These are phyloP conservation scores for Yarrowia deformans DNA, from an alignment of 805 yeast genomes.

Conservation along the genomic window DNA sequence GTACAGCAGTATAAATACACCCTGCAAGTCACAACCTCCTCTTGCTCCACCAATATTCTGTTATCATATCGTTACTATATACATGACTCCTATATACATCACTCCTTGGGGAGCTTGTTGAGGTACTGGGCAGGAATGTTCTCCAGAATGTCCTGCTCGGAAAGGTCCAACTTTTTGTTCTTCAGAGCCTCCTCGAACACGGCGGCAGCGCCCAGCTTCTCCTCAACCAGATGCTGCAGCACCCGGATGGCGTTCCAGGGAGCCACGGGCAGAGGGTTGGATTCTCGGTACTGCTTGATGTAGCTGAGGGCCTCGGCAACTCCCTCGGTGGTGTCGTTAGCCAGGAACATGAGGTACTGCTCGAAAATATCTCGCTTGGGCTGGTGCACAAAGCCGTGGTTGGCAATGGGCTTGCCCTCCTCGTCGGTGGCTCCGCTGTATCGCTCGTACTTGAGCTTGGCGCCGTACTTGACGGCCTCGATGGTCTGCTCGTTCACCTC, in stretches of 20 bases:
- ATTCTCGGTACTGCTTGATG: constrained; percentile 58
- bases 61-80: constrained; percentile 38
- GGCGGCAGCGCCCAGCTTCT: constrained; percentile 31
- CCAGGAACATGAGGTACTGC: constrained; percentile 58
- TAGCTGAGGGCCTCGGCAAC: constrained; percentile 54
- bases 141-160: constrained; percentile 37
- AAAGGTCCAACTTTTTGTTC: constrained; percentile 29
- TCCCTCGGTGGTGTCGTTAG: constrained; percentile 55
- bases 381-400: constrained; percentile 46
- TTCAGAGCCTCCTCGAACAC: constrained; percentile 38
- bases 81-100: constrained; percentile 36
- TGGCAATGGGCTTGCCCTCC: constrained; percentile 13
- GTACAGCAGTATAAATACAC: no score
- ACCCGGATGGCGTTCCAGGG: constrained; percentile 41
- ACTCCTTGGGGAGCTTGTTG: constrained; percentile 39
- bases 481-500: constrained; percentile 53
- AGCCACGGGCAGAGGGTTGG: constrained; percentile 46
- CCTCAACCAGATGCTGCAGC: constrained; percentile 39
- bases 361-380: constrained; percentile 52
- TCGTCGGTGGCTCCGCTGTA: constrained; percentile 51
- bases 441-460: constrained; percentile 69
- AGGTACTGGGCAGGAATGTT: constrained; percentile 32
- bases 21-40: no score
- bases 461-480: constrained; percentile 71
- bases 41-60: not conserved